Evolutionary conservation across 2,329 filamentous ascomycete species (phyloP).

Genomic region (Cadophora gregata): DNA sequence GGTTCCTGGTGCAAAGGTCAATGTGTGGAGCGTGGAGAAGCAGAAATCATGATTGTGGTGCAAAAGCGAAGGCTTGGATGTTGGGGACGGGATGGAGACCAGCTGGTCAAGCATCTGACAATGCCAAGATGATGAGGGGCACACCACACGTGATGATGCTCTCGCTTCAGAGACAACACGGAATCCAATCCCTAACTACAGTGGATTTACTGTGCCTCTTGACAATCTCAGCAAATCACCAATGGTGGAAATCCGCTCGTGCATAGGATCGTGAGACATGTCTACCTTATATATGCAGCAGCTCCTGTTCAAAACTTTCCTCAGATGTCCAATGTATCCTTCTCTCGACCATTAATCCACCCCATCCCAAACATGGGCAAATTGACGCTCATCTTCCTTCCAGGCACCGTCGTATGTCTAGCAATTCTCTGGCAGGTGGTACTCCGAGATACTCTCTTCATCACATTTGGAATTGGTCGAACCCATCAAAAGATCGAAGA

Average conservation of each 20-base stretch:
- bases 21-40: neutral
- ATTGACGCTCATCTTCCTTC: conserved; percentile 14
- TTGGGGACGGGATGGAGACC: neutral
- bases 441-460: conserved; percentile 37
- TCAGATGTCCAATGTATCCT: too few relatives aligned
- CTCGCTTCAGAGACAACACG: neutral
- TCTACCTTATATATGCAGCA: too few relatives aligned
- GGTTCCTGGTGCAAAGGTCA: neutral
- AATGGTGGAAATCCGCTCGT: neutral
- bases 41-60: conserved; percentile 7
- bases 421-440: conserved; percentile 35
- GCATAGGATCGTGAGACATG: neutral
- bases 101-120: neutral
- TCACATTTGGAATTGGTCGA: conserved; percentile 40
- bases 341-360: neutral
- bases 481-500: conserved; percentile 41
- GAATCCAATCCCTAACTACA: too few relatives aligned
- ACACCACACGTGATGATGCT: neutral
- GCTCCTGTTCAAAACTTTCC: too few relatives aligned
- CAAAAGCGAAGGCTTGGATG: neutral
- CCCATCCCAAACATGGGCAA: conserved; percentile 12
- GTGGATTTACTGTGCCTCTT: neutral
- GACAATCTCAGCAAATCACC: neutral
- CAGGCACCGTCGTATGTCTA: conserved; percentile 23
- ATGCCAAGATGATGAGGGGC: neutral